Conservation (phyloP, 225 moss, liverwort and hornwort genomes). For the Bryum argenteum region DNA sequence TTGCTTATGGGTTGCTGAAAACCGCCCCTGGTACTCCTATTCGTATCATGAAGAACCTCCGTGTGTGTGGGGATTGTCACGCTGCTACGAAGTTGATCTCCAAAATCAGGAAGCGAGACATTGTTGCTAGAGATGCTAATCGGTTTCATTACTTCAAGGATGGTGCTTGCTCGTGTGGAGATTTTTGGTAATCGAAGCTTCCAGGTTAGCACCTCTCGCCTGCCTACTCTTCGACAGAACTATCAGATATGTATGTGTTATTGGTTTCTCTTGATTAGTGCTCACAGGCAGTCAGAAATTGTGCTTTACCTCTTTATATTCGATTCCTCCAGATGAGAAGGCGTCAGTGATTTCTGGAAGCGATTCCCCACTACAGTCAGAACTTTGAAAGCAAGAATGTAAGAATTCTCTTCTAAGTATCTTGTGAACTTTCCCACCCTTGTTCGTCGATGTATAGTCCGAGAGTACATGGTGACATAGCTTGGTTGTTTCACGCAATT, state of each 20-base stretch:
- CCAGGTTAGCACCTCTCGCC: slow-evolving; percentile 22
- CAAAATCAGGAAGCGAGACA: slow-evolving; percentile 51
- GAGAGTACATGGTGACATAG: neutral
- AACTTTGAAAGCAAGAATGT: slow-evolving; percentile 7
- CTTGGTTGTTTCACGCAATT: slow-evolving; percentile 12
- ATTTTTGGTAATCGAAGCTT: slow-evolving; percentile 45
- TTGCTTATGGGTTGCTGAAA: slow-evolving; percentile 56
- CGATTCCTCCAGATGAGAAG: neutral
- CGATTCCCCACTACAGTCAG: neutral
- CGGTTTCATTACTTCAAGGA: slow-evolving; percentile 55
- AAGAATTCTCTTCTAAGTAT: slow-evolving; percentile 16
- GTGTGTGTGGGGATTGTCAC: slow-evolving; percentile 62
- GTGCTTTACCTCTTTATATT: too few species aligned
- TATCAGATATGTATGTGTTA: neutral
- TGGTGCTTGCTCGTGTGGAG: slow-evolving; percentile 58
- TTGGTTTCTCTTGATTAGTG: neutral
- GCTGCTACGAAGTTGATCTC: slow-evolving; percentile 54
- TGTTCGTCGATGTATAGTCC: neutral
- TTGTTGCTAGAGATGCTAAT: slow-evolving; percentile 52
- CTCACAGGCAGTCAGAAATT: too few species aligned
- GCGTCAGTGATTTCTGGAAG: neutral
- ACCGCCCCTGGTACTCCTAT: slow-evolving; percentile 40
- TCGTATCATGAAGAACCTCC: slow-evolving; percentile 55
- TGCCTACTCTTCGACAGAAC: neutral
- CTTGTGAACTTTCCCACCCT: slow-evolving; percentile 1